Conservation (phyloP, 1,284 basidiomycete genomes). For the Exsudoporus floridanus region DNA sequence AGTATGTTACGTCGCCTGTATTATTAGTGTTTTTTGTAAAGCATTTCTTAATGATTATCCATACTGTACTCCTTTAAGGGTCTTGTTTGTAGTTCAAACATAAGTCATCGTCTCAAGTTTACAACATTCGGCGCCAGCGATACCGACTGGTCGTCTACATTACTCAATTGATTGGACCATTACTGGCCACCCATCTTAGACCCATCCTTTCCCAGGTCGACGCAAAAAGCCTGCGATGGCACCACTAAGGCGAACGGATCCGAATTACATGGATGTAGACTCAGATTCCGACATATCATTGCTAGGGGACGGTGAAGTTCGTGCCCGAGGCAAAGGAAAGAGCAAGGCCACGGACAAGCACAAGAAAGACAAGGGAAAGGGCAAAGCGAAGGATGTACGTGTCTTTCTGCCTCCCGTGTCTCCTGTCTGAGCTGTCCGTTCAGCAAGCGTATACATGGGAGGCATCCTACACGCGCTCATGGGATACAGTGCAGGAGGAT, state of each 20-base stretch:
- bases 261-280: slow-evolving; percentile 40
- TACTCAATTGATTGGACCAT: not conserved
- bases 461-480: slow-evolving; percentile 89
- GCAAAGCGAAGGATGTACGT: slow-evolving; percentile 53
- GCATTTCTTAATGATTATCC: not conserved
- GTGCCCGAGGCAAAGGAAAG: slow-evolving; percentile 47
- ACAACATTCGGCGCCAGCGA: not conserved
- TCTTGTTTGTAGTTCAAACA: too few relatives aligned
- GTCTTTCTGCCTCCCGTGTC: not conserved
- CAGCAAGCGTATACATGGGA: slow-evolving; percentile 93
- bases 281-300: slow-evolving; percentile 43
- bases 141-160: too few relatives aligned
- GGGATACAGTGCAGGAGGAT: slow-evolving; percentile 97
- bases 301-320: slow-evolving; percentile 33
- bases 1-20: not conserved
- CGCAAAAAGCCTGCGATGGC: slow-evolving; percentile 15
- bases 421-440: slow-evolving; percentile 2
- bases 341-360: slow-evolving; percentile 40
- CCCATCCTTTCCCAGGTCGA: not conserved
- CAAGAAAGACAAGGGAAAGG: slow-evolving; percentile 44
- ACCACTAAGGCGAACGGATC: slow-evolving; percentile 26
- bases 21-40: not conserved
- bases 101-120: too few relatives aligned
- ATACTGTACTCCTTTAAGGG: too few relatives aligned
- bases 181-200: not conserved